Evolutionary conservation across 2,329 filamentous ascomycete species (phyloP), one percentile per base, ranked within the genome.

Genomic region (Trichoderma cornu-damae): DNA sequence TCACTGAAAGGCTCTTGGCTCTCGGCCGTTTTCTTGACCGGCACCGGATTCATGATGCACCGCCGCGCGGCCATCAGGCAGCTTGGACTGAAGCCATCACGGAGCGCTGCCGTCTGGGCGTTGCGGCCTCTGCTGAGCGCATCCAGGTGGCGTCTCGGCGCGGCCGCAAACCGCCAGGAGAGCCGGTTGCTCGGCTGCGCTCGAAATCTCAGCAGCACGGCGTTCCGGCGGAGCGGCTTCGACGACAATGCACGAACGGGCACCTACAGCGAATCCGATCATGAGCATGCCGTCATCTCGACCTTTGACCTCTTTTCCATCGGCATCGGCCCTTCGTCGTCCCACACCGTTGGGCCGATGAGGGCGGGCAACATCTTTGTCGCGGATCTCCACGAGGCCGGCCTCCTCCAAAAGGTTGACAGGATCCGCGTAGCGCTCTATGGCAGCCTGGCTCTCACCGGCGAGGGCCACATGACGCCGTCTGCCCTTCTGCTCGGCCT

Each of bases 241-340:
- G 42, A 55, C 6, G 42, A 55, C 30, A 42, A 52, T 6, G 30
- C 37, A 8, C 24, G 28, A 30, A 55, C 49, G 3, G 49, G 49
- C 16, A 52, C 52, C 22, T 55, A 55, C 42, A 55, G 42, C 12
- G 52, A 55, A 4, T 37, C 40, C 12, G 52, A 55, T 38, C 52
- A 55, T 20, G 52, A 55, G 4, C 52, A 55, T 24, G 52, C 52
- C 38, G 52, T 55, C 3, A 55, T 55, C 24, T 55, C 52, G 6
- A 55, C 52, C 2, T 55, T 55, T 47, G 52, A 55, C 16, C 52
- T 55, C 40, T 55, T 55, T 22, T 55, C 52, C 32, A 55, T 55
- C 30, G 52, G 52, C 42, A 55, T 55, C 18, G 52, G 52, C 12
- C 52, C 52, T 20, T 55, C 52, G 2, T 55, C 52, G 24, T 55